phyloP scores from a whole-genome alignment of 2,329 filamentous ascomycete species.

The Periconia macrospinosa region DNA sequence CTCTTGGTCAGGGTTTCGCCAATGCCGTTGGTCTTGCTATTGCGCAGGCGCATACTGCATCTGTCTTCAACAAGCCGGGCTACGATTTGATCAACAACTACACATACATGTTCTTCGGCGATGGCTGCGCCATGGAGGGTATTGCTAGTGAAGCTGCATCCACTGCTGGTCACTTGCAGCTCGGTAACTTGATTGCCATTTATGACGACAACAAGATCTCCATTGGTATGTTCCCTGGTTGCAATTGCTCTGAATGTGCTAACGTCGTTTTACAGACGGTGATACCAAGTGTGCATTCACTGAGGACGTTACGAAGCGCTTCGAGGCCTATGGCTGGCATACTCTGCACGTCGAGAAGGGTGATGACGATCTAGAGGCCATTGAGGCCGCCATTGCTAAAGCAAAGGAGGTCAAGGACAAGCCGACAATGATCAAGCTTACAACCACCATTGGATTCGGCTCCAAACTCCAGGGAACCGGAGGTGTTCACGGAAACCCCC shows the following conservation, averaged over 20 bases:
- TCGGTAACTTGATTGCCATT: slow-evolving; percentile 95
- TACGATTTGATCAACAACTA: slow-evolving; percentile 93
- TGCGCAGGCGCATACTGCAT: slow-evolving; percentile 88
- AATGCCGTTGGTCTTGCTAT: slow-evolving; percentile 98
- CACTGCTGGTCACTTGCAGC: slow-evolving; percentile 91
- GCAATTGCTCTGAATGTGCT: slow-evolving; percentile 6
- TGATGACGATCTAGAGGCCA: slow-evolving; percentile 82
- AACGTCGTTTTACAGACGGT: slow-evolving; percentile 63
- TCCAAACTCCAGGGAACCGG: slow-evolving; percentile 91
- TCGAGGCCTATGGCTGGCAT: slow-evolving; percentile 98
- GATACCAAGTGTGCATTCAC: slow-evolving; percentile 96
- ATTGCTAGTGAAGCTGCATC: slow-evolving; percentile 91
- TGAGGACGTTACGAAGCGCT: slow-evolving; percentile 92
- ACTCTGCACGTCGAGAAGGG: slow-evolving; percentile 81
- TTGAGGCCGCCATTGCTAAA: slow-evolving; percentile 85
- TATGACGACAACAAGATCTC: slow-evolving; percentile 99
- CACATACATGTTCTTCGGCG: slow-evolving; percentile 95
- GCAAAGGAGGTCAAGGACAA: slow-evolving; percentile 90
- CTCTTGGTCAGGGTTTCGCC: slow-evolving; percentile 94
- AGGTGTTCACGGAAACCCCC: slow-evolving; percentile 92
- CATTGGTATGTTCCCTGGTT: slow-evolving; percentile 56
- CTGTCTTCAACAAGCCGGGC: slow-evolving; percentile 93
- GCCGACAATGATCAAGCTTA: slow-evolving; percentile 94
- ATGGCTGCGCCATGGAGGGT: slow-evolving; percentile 99
- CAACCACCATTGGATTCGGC: slow-evolving; percentile 95